Percentiles rank a stretch among this genome's conserved stretches.
phyloP scores from a whole-genome alignment of 805 yeast genomes.

The Kazachstania viticola region DNA sequence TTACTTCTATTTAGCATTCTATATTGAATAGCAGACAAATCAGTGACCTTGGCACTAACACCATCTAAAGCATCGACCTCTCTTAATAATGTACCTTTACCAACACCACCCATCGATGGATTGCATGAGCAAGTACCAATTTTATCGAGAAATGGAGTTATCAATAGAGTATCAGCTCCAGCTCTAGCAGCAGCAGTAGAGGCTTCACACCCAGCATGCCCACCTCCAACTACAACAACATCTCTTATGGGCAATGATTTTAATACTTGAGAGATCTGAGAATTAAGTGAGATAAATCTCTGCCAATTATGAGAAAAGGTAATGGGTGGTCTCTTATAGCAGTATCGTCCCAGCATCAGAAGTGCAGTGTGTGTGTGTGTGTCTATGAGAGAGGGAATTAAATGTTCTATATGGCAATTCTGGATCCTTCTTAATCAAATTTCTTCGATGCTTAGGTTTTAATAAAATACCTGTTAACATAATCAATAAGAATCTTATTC shows the following conservation, averaged over 20 bases:
- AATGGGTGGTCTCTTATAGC: no score
- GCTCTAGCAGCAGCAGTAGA: conserved; percentile 85
- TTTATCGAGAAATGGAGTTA: conserved; percentile 65
- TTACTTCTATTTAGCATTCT: conserved; percentile 74
- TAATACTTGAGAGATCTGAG: not conserved
- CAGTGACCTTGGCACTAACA: conserved; percentile 75
- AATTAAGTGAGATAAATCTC: not conserved
- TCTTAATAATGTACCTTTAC: conserved; percentile 83
- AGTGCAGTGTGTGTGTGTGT: no score
- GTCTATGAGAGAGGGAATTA: no score
- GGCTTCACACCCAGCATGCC: conserved; percentile 98
- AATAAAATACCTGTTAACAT: no score
- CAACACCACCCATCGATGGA: conserved; percentile 97
- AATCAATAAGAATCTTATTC: no score
- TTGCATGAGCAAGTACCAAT: conserved; percentile 95
- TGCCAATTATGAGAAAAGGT: no score
- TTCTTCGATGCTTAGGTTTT: no score
- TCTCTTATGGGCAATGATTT: conserved; percentile 7
- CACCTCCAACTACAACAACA: conserved; percentile 90
- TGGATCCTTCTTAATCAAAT: no score
- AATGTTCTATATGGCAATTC: no score
- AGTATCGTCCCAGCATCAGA: no score
- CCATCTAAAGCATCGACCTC: conserved; percentile 98
- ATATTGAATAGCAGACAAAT: conserved; percentile 85
- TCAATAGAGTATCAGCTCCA: conserved; percentile 44